Evolutionary conservation across 2,329 filamentous ascomycete species (phyloP).

Genomic region (Piedraia hortae): DNA sequence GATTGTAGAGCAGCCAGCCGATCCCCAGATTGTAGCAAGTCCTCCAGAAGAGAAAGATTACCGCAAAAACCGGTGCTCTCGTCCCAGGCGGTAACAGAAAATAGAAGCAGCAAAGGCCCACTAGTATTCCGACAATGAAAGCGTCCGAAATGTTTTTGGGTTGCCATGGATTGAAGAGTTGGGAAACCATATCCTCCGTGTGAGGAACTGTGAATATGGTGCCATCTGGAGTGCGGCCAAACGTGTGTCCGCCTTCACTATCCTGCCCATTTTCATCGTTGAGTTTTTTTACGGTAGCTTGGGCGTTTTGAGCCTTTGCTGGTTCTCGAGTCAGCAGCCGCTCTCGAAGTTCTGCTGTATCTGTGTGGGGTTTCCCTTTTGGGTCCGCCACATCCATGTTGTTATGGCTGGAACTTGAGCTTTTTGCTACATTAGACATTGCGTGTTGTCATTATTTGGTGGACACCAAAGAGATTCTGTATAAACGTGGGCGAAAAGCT

Average conservation of each 20-base stretch:
- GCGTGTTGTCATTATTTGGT: too few species aligned
- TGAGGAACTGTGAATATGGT: constrained; percentile 86
- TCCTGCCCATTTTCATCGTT: constrained; percentile 13
- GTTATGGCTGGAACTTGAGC: too few species aligned
- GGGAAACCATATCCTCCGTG: constrained; percentile 97
- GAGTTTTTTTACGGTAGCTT: constrained; percentile 9
- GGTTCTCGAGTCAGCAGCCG: constrained; percentile 16
- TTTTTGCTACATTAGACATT: too few species aligned
- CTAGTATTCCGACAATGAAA: constrained; percentile 52
- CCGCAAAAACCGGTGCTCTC: constrained; percentile 52
- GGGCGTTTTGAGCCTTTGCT: too few species aligned
- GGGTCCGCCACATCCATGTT: too few species aligned
- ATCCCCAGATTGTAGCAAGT: constrained; percentile 84
- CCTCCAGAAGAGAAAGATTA: constrained; percentile 77
- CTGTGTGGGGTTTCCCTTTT: constrained; percentile 4
- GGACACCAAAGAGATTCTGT: too few species aligned
- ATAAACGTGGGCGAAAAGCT: too few species aligned
- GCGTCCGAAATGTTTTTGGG: constrained; percentile 84
- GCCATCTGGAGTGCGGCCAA: constrained; percentile 71
- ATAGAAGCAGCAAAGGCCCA: constrained; percentile 42
- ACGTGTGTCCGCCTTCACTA: constrained; percentile 44
- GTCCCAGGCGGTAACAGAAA: constrained; percentile 41
- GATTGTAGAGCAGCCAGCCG: constrained; percentile 61
- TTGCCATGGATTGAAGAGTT: constrained; percentile 76
- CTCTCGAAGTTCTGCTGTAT: constrained; percentile 19